Evolutionary conservation across 2,329 filamentous ascomycete species (phyloP), one percentile per base, ranked within the genome.

Genomic region (Colletotrichum acutatum): DNA sequence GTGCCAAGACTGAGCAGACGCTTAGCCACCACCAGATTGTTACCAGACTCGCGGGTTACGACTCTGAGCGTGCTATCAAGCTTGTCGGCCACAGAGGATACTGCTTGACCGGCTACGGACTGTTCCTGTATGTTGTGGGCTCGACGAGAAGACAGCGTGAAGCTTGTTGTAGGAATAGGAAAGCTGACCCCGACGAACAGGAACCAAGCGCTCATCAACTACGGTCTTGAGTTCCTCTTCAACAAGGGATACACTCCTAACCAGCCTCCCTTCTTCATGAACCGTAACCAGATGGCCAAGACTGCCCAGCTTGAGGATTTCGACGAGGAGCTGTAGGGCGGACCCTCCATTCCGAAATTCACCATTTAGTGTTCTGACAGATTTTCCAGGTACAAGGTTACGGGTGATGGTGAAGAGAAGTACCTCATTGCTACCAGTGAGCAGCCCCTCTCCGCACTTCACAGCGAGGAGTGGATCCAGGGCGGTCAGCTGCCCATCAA

Each of bases 231-330:
- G 79, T 98, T 97, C 82, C 90, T 98, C 68, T 90, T 90, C 82
- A 87, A 90, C 78, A 93, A 92, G 83, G 95, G 93, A 69, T 97
- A 95, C 84, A 95, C 89, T 34, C 92, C 94, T 8, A 75, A 75
- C 66, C 74, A 75, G 66, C 74, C 74, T 22, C 74, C 74, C 12
- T 75, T 75, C 66, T 69, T 75, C 37, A 72, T 75, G 68, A 73
- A 75, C 63, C 74, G 74, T 49, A 94, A 97, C 63, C 93, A 95
- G 82, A 99, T 99, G 97, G 95, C 94, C 74, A 98, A 98, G 88
- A 99, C 97, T 0, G 97, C 97, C 2, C 97, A 99, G 84, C 91
- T 99, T 30, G 95, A 97, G 77, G 94, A 98, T 79, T 99, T 99
- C 79, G 97, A 99, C 80, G 97, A 98, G 82, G 96, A 98, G 83